Evolutionary conservation across 352 stramenopile species (phyloP).

Genomic region (Achlya hypogyna): DNA sequence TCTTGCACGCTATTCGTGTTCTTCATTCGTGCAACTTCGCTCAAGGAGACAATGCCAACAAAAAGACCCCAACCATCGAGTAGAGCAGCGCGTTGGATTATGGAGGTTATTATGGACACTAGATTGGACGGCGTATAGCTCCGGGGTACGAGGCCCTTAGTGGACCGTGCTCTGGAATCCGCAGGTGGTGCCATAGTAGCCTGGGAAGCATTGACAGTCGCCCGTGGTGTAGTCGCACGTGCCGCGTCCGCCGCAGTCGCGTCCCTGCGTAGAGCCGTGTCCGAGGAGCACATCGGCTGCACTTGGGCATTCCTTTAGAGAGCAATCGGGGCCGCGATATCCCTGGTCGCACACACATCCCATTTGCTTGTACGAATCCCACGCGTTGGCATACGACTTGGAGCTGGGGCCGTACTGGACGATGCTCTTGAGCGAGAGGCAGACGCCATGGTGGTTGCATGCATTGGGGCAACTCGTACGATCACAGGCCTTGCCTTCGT

Average conservation of each 20-base stretch:
- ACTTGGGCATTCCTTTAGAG: slow-evolving; percentile 91
- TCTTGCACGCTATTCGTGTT: background rate
- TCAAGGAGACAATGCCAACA: background rate
- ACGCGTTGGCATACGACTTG: slow-evolving; percentile 51
- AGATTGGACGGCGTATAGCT: background rate
- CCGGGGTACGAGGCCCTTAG: slow-evolving; percentile 26
- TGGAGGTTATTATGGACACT: background rate
- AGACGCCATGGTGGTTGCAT: slow-evolving; percentile 90
- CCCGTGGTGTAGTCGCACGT: slow-evolving; percentile 93
- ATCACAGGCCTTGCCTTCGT: slow-evolving; percentile 87
- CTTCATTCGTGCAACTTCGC: background rate
- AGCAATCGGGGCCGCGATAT: slow-evolving; percentile 93
- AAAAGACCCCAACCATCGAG: background rate
- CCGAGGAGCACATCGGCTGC: slow-evolving; percentile 84
- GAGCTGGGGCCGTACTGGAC: slow-evolving; percentile 24
- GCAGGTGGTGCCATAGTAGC: slow-evolving; percentile 93
- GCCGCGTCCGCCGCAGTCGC: slow-evolving; percentile 88
- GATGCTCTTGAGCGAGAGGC: slow-evolving; percentile 85
- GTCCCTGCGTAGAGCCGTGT: slow-evolving; percentile 60
- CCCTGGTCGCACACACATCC: slow-evolving; percentile 92
- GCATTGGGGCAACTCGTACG: slow-evolving; percentile 91
- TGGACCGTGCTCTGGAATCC: slow-evolving; percentile 69
- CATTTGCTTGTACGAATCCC: slow-evolving; percentile 90
- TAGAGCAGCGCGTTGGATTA: background rate
- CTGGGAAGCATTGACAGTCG: slow-evolving; percentile 90